These are phyloP conservation scores for Trichosporon coremiiforme DNA, from an alignment of 1,284 basidiomycete species.

Conservation along the genomic window DNA sequence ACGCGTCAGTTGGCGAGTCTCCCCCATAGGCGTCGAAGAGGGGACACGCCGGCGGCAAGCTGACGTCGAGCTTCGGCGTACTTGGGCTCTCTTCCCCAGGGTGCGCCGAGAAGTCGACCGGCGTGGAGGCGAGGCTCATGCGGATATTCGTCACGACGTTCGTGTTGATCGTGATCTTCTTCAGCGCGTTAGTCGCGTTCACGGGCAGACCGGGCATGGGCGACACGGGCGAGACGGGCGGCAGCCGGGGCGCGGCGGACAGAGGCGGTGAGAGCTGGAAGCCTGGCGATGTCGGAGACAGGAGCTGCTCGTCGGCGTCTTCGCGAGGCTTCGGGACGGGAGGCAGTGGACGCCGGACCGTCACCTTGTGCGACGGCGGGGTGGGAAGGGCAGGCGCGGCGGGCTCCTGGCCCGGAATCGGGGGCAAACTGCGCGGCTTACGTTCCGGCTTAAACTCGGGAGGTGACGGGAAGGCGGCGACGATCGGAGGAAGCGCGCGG, in stretches of 20 bases:
- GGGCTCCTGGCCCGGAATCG: not conserved
- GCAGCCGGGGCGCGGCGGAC: not conserved
- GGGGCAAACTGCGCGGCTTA: not conserved
- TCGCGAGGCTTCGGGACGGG: not conserved
- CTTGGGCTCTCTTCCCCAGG: not conserved
- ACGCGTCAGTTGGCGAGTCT: not conserved
- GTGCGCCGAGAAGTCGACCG: not conserved
- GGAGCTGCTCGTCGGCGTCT: not conserved
- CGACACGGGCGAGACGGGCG: not conserved
- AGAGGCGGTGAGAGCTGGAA: not conserved
- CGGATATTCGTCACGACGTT: not conserved
- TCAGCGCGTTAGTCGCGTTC: conserved; percentile 12
- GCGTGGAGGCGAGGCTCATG: conserved; percentile 4
- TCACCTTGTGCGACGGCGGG: not conserved
- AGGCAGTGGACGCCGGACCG: not conserved
- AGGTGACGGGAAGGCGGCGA: not conserved
- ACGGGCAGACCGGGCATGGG: conserved; percentile 7
- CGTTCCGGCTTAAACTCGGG: not conserved
- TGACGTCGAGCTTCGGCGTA: not conserved
- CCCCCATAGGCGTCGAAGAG: not conserved
- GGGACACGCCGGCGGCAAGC: not conserved
- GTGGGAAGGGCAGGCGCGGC: not conserved
- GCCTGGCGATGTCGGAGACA: conserved; percentile 7
- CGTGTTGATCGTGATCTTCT: conserved; percentile 13
- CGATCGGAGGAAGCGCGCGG: not conserved